phyloP scores from a whole-genome alignment of 2,329 filamentous ascomycete species.

The Ascocoryne sarcoides region DNA sequence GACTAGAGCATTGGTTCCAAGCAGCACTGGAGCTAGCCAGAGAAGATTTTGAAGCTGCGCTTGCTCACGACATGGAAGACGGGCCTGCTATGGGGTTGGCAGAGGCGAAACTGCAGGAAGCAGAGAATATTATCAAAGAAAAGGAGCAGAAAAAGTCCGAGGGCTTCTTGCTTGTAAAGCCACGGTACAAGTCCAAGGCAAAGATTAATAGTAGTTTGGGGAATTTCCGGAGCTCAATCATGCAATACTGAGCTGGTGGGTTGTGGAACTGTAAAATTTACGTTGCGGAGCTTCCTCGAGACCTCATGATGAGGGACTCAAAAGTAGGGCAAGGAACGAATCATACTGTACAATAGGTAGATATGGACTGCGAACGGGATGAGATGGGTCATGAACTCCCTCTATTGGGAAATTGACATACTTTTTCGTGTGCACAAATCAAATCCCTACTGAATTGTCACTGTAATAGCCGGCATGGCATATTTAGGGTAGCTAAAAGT shows the following conservation, averaged over 20 bases:
- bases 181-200: slow-evolving; percentile 13
- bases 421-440: too few species aligned
- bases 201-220: slow-evolving; percentile 9
- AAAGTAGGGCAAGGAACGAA: too few species aligned
- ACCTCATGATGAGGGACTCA: too few species aligned
- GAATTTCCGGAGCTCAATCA: not conserved
- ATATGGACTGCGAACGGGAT: too few species aligned
- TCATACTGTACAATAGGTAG: too few species aligned
- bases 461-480: too few species aligned
- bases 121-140: slow-evolving; percentile 22
- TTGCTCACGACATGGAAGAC: slow-evolving; percentile 21
- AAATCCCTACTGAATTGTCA: too few species aligned
- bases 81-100: slow-evolving; percentile 17
- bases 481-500: too few species aligned
- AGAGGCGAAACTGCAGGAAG: slow-evolving; percentile 16
- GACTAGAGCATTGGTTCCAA: slow-evolving; percentile 61
- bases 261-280: too few species aligned
- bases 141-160: slow-evolving; percentile 23
- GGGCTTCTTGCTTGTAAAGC: slow-evolving; percentile 17
- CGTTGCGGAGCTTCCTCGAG: too few species aligned
- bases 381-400: too few species aligned
- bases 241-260: not conserved
- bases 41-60: slow-evolving; percentile 29
- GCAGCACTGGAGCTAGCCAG: slow-evolving; percentile 32
- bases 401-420: too few species aligned